Evolutionary conservation across 73 alveolate genomes (phyloP).

Genomic region (Tetrahymena borealis): DNA sequence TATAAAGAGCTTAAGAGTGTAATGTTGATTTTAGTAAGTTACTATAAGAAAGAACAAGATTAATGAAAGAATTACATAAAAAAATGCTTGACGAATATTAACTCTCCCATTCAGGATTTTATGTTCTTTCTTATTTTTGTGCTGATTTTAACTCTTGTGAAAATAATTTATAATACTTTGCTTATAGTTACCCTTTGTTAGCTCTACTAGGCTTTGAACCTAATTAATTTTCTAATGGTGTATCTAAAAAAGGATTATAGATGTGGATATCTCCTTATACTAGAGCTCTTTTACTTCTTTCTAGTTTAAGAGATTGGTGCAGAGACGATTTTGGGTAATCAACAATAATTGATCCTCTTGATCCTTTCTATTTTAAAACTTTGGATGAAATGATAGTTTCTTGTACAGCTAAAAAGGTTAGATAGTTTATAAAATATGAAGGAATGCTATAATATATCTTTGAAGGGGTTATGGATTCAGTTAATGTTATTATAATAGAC

Average conservation of each 20-base stretch:
- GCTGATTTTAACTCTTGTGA: not conserved
- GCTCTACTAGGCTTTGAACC: not conserved
- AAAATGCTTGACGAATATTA: not conserved
- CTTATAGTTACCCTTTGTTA: not conserved
- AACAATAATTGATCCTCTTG: not conserved
- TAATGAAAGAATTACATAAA: not conserved
- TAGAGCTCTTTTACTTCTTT: not conserved
- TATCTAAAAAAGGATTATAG: not conserved
- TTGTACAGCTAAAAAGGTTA: not conserved
- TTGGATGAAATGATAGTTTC: not conserved
- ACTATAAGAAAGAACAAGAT: not conserved
- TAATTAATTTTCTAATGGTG: not conserved
- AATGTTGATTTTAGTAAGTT: not conserved
- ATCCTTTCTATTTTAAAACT: not conserved
- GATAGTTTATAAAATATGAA: not conserved
- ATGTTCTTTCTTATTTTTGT: not conserved
- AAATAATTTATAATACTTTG: not conserved
- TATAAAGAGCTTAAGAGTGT: not conserved
- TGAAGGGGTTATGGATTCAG: not conserved
- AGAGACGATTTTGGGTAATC: not conserved
- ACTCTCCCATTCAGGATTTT: not conserved
- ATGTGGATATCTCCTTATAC: not conserved
- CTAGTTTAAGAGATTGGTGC: not conserved
- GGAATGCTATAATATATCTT: not conserved
- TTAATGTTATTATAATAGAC: not conserved